Percentiles rank a stretch among this genome's conserved stretches.
phyloP scores from a whole-genome alignment of 148 eudicot genomes.

The Cornus suecica region DNA sequence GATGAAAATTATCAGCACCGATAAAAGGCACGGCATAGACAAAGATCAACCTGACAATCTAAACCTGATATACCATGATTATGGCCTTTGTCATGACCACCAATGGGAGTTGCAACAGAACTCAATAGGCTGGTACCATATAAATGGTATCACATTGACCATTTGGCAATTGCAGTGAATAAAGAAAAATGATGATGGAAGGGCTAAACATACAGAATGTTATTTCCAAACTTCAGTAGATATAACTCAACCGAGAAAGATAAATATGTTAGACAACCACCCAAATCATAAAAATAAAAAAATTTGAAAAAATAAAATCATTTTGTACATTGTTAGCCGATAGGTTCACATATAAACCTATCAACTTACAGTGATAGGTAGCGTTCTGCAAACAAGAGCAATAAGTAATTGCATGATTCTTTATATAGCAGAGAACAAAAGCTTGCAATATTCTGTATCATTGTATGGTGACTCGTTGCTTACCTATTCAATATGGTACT shows the following conservation, averaged over 20 bases:
- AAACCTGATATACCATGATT: not conserved
- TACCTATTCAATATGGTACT: conserved; percentile 54
- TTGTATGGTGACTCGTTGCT: conserved; percentile 1
- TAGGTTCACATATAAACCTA: not conserved
- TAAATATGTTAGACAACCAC: not conserved
- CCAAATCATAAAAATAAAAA: not conserved
- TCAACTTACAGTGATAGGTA: not conserved
- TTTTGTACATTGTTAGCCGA: not conserved
- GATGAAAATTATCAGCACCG: not conserved
- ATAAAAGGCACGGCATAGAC: not conserved
- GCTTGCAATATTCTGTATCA: not conserved
- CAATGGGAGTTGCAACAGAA: not conserved
- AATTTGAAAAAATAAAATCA: no score
- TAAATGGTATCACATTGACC: not conserved
- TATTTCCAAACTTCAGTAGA: not conserved
- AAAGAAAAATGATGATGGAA: not conserved
- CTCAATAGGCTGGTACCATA: not conserved
- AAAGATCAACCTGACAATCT: not conserved
- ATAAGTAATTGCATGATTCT: not conserved
- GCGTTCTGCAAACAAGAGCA: not conserved
- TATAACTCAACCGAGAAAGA: not conserved
- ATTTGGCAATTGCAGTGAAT: not conserved
- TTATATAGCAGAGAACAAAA: not conserved
- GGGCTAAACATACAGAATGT: not conserved
- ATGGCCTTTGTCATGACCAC: not conserved